Base-by-base conservation (phyloP, 148 eudicot genomes). In the Suaeda aralocaspica region DNA sequence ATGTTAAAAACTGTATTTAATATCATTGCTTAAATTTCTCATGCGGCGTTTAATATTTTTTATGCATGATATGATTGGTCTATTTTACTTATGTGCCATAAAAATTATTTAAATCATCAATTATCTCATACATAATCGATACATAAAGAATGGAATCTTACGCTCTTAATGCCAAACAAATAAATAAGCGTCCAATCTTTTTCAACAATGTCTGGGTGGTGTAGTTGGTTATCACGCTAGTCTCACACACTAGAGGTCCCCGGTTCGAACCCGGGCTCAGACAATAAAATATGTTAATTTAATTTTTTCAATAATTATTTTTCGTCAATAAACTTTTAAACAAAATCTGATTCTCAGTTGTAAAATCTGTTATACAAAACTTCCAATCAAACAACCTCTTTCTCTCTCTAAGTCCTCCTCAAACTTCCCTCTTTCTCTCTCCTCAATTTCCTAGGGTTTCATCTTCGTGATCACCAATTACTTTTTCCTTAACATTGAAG, bases 141-240 rank as follows among this genome's bases (percentile, higher is more conserved):
- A n/a, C n/a, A n/a, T n/a, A n/a, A n/a, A n/a, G 21, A 13, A 44
- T 9, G 4, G n/a, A n/a, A n/a, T n/a, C n/a, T n/a, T n/a, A n/a
- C n/a, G n/a, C n/a, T n/a, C n/a, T n/a, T n/a, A n/a, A n/a, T n/a
- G n/a, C n/a, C n/a, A n/a, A n/a, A n/a, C n/a, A n/a, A n/a, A n/a
- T n/a, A n/a, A n/a, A n/a, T n/a, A n/a, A n/a, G n/a, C n/a, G n/a
- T n/a, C n/a, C n/a, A n/a, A n/a, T n/a, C n/a, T n/a, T n/a, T n/a
- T n/a, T 21, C 9, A 24, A 4, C 11, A 14, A 13, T 11, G 64
- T 39, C 39, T 33, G 84, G 87, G 88, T 87, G 89, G 91, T 87
- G 92, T 86, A 87, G 92, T 85, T 90, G 92, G 92, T 90, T 89
- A 89, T 87, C 92, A 84, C 88, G 92, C 85, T 89, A 87, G 96